A percentile compares a stretch with the other conserved stretches of the same genome.
Evolutionary conservation across 2,329 filamentous ascomycete genomes (phyloP).

Genomic region (Pseudocercospora pini-densiflorae): DNA sequence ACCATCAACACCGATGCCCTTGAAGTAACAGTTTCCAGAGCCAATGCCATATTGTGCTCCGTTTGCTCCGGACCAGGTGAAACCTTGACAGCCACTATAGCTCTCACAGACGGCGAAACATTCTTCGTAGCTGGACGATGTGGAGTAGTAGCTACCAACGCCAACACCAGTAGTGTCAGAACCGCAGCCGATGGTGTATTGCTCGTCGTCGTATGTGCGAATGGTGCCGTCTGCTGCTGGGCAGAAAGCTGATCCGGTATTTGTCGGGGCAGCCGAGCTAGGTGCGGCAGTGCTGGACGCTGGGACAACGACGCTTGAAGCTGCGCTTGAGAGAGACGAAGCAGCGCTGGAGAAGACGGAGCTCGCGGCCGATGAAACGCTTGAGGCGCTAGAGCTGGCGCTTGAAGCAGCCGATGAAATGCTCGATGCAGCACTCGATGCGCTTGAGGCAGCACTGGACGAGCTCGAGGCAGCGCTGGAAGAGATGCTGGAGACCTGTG

Average conservation of each 20-base stretch:
- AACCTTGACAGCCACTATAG: slow-evolving; percentile 8
- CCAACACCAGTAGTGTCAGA: slow-evolving; percentile 7
- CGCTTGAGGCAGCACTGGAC: slow-evolving; percentile 7
- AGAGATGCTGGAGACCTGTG: neutral
- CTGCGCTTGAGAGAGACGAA: slow-evolving; percentile 8
- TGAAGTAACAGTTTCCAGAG: slow-evolving; percentile 17
- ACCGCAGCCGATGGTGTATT: slow-evolving; percentile 17
- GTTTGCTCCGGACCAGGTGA: slow-evolving; percentile 12
- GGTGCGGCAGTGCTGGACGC: neutral
- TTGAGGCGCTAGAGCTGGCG: slow-evolving; percentile 4
- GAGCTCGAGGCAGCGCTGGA: slow-evolving; percentile 12
- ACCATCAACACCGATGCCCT: slow-evolving; percentile 7
- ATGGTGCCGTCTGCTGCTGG: slow-evolving; percentile 8
- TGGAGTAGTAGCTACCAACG: neutral
- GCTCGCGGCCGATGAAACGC: neutral
- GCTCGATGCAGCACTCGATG: neutral
- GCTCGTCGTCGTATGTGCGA: slow-evolving; percentile 3
- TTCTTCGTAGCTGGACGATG: slow-evolving; percentile 5
- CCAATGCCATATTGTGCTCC: slow-evolving; percentile 13
- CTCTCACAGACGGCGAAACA: slow-evolving; percentile 11
- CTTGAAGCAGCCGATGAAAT: slow-evolving; percentile 6
- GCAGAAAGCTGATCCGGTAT: slow-evolving; percentile 1
- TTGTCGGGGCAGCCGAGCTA: neutral
- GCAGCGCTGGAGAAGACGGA: slow-evolving; percentile 12
- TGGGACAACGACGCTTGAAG: neutral